phyloP scores from a whole-genome alignment of 1,284 basidiomycete genomes.

The Leccinum subatratum region DNA sequence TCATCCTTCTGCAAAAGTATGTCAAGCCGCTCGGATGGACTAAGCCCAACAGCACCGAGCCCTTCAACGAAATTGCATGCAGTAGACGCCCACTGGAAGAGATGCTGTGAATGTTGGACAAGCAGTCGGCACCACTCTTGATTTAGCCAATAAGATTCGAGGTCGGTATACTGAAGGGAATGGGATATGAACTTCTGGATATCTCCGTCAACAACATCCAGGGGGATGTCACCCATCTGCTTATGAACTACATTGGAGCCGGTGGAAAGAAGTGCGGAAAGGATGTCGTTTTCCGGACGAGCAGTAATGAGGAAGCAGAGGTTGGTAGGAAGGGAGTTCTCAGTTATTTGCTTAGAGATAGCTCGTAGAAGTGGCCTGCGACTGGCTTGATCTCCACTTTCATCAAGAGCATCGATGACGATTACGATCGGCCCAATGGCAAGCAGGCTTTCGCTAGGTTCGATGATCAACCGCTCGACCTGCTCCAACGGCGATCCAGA shows the following conservation, averaged over 20 bases:
- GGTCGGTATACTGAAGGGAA: background rate
- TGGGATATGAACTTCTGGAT: background rate
- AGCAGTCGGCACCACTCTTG: background rate
- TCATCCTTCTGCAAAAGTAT: background rate
- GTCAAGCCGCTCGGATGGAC: background rate
- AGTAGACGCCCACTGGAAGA: background rate
- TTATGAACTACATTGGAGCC: background rate
- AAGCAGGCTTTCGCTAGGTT: background rate
- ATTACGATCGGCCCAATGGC: background rate
- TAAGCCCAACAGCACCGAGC: background rate
- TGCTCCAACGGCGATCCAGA: background rate
- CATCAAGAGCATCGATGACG: background rate
- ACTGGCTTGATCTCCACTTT: background rate
- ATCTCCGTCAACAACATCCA: background rate
- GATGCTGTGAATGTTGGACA: background rate
- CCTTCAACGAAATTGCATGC: background rate
- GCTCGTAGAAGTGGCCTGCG: background rate
- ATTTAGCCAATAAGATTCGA: background rate
- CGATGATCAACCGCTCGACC: background rate
- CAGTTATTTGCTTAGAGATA: background rate
- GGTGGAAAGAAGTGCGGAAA: background rate
- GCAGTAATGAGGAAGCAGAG: background rate
- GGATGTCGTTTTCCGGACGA: background rate
- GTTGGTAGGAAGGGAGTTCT: background rate
- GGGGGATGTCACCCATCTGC: background rate